Percentiles rank a stretch among this genome's conserved stretches.
Conservation (phyloP, 805 yeast species). For the Starmerella bacillaris region DNA sequence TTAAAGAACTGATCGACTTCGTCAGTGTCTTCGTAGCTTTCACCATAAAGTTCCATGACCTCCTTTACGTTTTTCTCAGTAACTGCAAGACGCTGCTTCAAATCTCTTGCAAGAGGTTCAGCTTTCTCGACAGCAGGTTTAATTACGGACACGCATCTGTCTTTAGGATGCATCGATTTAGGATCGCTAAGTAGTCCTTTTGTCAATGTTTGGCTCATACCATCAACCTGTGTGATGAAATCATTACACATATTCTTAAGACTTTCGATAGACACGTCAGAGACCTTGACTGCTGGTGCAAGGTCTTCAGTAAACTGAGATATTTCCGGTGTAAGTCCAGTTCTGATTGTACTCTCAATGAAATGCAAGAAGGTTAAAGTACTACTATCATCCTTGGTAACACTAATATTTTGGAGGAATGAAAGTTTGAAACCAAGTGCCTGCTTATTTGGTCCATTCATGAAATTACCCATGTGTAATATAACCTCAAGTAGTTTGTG, state of each 20-base stretch:
- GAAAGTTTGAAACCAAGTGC: conserved; percentile 83
- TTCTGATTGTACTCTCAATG: conserved; percentile 75
- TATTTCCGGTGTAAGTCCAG: conserved; percentile 54
- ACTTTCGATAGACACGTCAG: conserved; percentile 69
- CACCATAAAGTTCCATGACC: conserved; percentile 78
- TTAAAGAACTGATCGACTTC: conserved; percentile 54
- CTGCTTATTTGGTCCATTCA: conserved; percentile 85
- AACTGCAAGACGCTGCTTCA: conserved; percentile 44
- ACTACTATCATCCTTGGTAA: conserved; percentile 77
- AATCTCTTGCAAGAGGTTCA: conserved; percentile 42
- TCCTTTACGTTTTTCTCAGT: conserved; percentile 49
- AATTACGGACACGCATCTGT: conserved; percentile 44
- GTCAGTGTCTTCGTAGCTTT: conserved; percentile 52
- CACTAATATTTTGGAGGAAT: conserved; percentile 74
- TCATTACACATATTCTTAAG: conserved; percentile 53
- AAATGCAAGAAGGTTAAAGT: conserved; percentile 80
- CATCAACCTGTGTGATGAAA: conserved; percentile 41
- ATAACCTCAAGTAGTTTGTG: conserved; percentile 65
- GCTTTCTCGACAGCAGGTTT: conserved; percentile 59
- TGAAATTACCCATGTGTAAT: conserved; percentile 81
- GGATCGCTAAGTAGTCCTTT: conserved; percentile 77
- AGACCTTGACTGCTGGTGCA: conserved; percentile 37
- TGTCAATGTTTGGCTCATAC: conserved; percentile 54
- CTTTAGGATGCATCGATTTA: conserved; percentile 64
- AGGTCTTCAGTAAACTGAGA: conserved; percentile 61